Evolutionary conservation across 202 grass and related monocot genomes (phyloP).

Genomic region (Dendrocalamus latiflorus): DNA sequence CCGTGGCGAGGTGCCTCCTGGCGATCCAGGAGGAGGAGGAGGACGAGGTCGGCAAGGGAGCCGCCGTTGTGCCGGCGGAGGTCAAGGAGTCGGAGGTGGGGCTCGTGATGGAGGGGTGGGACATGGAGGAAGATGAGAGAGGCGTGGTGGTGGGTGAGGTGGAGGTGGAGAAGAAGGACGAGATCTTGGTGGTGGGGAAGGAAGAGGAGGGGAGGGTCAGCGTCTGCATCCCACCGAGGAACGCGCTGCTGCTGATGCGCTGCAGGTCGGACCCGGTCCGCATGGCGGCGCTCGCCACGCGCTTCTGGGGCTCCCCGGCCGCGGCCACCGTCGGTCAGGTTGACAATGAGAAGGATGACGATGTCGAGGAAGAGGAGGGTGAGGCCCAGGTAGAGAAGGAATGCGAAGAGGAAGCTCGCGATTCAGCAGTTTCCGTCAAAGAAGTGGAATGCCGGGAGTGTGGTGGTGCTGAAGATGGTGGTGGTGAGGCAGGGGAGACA

Average conservation of each 20-base stretch:
- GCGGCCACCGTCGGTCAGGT: slow-evolving; percentile 47
- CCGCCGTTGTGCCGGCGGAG: slow-evolving; percentile 40
- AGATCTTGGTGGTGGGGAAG: slow-evolving; percentile 62
- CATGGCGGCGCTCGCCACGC: slow-evolving; percentile 69
- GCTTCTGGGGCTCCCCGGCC: slow-evolving; percentile 82
- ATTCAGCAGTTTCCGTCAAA: slow-evolving; percentile 23
- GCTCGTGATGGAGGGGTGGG: slow-evolving; percentile 52
- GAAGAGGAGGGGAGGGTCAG: slow-evolving; percentile 74
- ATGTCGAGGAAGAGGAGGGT: neutral
- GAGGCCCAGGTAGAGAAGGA: slow-evolving; percentile 11
- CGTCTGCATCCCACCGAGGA: slow-evolving; percentile 84
- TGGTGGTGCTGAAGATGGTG: slow-evolving; percentile 17
- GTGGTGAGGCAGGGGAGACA: neutral
- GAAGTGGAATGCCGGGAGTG: neutral
- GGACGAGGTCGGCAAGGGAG: slow-evolving; percentile 43
- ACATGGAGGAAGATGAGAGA: slow-evolving; percentile 38
- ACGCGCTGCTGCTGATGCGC: slow-evolving; percentile 91
- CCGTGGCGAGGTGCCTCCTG: slow-evolving; percentile 74
- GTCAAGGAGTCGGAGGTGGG: slow-evolving; percentile 46
- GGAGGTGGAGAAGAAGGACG: slow-evolving; percentile 59
- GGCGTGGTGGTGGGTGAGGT: slow-evolving; percentile 48
- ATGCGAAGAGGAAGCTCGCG: slow-evolving; percentile 22
- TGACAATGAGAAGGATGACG: slow-evolving; percentile 14
- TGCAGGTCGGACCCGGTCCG: slow-evolving; percentile 91
- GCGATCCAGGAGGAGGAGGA: slow-evolving; percentile 65